A percentile compares a stretch with the other conserved stretches of the same genome.
Evolutionary conservation across 345 rosid genomes (phyloP).

Genomic region (Gossypium anomalum): DNA sequence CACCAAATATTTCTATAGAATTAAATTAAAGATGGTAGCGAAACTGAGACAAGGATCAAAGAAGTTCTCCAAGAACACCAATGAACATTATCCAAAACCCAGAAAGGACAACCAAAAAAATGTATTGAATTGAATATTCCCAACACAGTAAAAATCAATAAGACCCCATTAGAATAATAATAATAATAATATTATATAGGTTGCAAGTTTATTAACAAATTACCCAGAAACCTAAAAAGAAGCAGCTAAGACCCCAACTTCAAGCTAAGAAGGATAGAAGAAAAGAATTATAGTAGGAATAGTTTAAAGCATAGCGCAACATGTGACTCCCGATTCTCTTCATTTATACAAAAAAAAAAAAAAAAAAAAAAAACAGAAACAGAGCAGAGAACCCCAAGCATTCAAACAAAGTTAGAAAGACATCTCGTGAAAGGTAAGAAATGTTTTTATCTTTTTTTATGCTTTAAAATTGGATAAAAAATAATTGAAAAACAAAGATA

Average conservation of each 20-base stretch:
- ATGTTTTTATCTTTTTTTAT: neutral
- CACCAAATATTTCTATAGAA: neutral
- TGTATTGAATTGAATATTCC: neutral
- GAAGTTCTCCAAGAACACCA: neutral
- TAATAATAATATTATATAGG: neutral
- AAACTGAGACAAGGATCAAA: neutral
- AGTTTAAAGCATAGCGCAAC: slow-evolving; percentile 15
- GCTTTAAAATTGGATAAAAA: neutral
- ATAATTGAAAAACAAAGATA: neutral
- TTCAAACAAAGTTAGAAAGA: neutral
- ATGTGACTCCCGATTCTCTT: slow-evolving; percentile 19
- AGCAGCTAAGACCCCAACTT: slow-evolving; percentile 15
- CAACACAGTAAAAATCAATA: neutral
- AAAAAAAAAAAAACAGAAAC: neutral
- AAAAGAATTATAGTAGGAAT: slow-evolving; percentile 14
- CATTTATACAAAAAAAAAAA: slow-evolving; percentile 14
- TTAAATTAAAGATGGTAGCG: neutral
- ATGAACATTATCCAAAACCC: slow-evolving; percentile 15
- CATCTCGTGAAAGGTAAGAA: slow-evolving; percentile 37
- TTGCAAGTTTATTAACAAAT: neutral
- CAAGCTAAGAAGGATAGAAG: neutral
- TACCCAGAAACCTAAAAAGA: neutral
- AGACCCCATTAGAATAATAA: neutral
- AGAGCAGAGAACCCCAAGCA: slow-evolving; percentile 5
- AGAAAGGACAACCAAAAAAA: slow-evolving; percentile 15